A percentile compares a stretch with the other conserved stretches of the same genome.
These are phyloP conservation scores for Cutaneotrichosporon sp. DNA, from an alignment of 1,284 basidiomycete species.

Conservation along the genomic window DNA sequence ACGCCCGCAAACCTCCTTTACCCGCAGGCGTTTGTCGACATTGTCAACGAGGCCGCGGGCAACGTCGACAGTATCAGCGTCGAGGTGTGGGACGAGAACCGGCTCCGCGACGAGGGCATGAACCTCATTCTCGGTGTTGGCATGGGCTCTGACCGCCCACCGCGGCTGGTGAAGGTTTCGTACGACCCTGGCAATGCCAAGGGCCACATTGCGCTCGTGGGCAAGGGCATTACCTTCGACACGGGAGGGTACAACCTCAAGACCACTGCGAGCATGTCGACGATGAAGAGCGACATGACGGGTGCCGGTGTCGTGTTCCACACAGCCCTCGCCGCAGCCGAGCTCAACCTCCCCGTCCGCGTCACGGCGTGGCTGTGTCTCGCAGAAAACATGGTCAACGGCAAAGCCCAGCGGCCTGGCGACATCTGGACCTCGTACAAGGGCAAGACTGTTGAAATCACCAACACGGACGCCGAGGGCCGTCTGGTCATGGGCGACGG, in stretches of 20 bases:
- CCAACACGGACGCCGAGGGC: conserved; percentile 21
- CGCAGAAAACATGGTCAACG: conserved; percentile 20
- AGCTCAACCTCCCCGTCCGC: conserved; percentile 10
- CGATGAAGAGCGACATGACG: conserved; percentile 23
- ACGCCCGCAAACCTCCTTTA: conserved; percentile 13
- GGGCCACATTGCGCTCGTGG: conserved; percentile 17
- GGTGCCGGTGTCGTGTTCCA: conserved; percentile 15
- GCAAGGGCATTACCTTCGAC: conserved; percentile 22
- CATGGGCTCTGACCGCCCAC: conserved; percentile 10
- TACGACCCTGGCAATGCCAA: conserved; percentile 13
- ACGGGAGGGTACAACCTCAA: conserved; percentile 18
- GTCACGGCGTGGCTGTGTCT: conserved; percentile 18
- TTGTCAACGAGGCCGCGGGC: conserved; percentile 1
- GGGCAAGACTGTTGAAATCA: conserved; percentile 16
- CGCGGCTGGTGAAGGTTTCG: conserved; percentile 15
- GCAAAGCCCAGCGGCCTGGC: conserved; percentile 12
- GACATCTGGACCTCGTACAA: conserved; percentile 16
- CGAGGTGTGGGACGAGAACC: conserved; percentile 19
- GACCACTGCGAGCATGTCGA: conserved; percentile 15
- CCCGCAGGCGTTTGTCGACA: conserved; percentile 11
- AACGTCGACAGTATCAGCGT: conserved; percentile 7
- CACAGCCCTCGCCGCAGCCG: conserved; percentile 16
- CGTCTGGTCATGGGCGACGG: conserved; percentile 20
- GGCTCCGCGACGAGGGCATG: conserved; percentile 4
- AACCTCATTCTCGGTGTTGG: conserved; percentile 15